Evolutionary conservation across 352 stramenopile species (phyloP), one percentile per base, ranked within the genome.

Genomic region (Phytopythium litorale): DNA sequence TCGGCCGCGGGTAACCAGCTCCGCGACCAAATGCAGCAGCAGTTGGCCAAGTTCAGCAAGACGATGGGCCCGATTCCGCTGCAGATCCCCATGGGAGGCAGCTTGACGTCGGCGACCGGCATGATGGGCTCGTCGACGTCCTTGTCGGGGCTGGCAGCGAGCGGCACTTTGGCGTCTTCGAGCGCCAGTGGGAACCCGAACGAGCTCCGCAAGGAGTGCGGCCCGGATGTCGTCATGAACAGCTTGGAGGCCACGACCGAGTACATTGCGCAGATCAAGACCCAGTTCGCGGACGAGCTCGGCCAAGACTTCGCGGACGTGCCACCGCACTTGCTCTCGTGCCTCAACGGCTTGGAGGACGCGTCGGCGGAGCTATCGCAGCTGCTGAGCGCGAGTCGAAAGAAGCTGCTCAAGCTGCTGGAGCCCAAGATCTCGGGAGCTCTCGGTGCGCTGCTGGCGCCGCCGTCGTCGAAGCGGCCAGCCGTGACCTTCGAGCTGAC

Each of bases 31-130:
- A 89, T 95, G 74, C 83, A 92, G 65, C 84, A 90, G 57, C 81
- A 92, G 52, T 71, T 94, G 45, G 87, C 84, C n/a, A 92, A 93
- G 58, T 72, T 96, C 30, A 93, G 87, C 62, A 96, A 96, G 58
- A 90, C 75, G 30, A 84, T 91, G 69, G 78, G 76, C 3, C 75
- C 78, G 18, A 77, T 82, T 30, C 71, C 53, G 21, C 40, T 60
- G 32, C 38, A 50, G 42, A 60, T 60, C 28, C 51, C 51, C 8
- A 45, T 42, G 76, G 58, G 54, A 7, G 59, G 51, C 60, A 64
- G 60, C 32, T 72, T 63, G 18, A 65, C 48, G 25, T 54, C 48
- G 60, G 35, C 62, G 15, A 54, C 6, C 16, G 48, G 48, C 5
- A 38, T 54, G 48, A 37, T 54, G 25, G 48, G 48, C 4, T 54